phyloP scores from a whole-genome alignment of 371 early-diverging fungal species.

The Nematocida sp. region DNA sequence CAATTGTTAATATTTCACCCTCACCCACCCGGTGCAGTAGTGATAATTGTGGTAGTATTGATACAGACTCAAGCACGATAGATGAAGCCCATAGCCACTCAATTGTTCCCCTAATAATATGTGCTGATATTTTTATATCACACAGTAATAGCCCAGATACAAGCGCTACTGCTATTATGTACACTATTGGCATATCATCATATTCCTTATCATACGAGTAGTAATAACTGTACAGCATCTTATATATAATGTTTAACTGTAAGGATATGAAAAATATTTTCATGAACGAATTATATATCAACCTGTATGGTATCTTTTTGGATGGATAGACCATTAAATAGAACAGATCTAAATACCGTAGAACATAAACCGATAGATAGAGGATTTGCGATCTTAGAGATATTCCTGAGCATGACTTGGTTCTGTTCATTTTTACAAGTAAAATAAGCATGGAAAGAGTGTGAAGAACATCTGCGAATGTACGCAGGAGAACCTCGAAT shows the following conservation, averaged over 20 bases:
- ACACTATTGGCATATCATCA: slow-evolving; percentile 76
- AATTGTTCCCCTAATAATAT: slow-evolving; percentile 68
- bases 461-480: slow-evolving; percentile 57
- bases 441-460: slow-evolving; percentile 63
- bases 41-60: slow-evolving; percentile 94
- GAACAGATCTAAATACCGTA: slow-evolving; percentile 91
- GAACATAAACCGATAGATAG: slow-evolving; percentile 83
- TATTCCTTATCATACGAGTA: slow-evolving; percentile 82
- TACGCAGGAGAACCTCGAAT: slow-evolving; percentile 15
- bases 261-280: slow-evolving; percentile 84
- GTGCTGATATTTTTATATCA: slow-evolving; percentile 62
- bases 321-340: slow-evolving; percentile 70
- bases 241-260: slow-evolving; percentile 80
- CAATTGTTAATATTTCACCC: slow-evolving; percentile 92
- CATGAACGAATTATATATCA: slow-evolving; percentile 85
- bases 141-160: not conserved
- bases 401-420: slow-evolving; percentile 75
- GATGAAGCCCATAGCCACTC: slow-evolving; percentile 81
- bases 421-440: slow-evolving; percentile 66
- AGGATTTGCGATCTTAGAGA: slow-evolving; percentile 90
- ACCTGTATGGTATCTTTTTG: not conserved
- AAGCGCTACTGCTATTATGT: slow-evolving; percentile 38
- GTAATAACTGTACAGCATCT: slow-evolving; percentile 80
- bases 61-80: slow-evolving; percentile 88
- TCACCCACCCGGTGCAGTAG: slow-evolving; percentile 89